Conservation (phyloP, 768 basidiomycete genomes). For the Leucocoprinus leucothites region DNA sequence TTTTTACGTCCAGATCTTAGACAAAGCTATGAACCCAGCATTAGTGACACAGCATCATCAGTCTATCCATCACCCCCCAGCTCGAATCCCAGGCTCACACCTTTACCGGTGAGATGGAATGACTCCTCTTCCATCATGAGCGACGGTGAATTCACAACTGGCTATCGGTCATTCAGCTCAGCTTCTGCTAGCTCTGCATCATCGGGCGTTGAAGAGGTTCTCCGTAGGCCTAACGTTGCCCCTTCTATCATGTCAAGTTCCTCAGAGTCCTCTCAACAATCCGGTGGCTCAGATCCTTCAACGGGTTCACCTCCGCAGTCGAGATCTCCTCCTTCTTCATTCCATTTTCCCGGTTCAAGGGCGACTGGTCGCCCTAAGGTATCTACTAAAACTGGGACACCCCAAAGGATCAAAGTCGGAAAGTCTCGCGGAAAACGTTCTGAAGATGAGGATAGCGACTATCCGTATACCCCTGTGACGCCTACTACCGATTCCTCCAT, state of each 20-base stretch:
- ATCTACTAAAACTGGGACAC: conserved; percentile 15
- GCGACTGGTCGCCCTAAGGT: conserved; percentile 24
- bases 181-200: not conserved
- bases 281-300: too few species aligned
- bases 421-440: conserved; percentile 3
- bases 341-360: conserved; percentile 22
- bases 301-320: not conserved
- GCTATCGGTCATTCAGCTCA: not conserved
- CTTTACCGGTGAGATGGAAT: not conserved
- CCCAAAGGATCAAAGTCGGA: conserved; percentile 10
- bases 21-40: not conserved
- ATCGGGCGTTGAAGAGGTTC: too few species aligned
- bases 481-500: not conserved
- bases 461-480: not conserved
- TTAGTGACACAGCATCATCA: not conserved
- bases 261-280: too few species aligned
- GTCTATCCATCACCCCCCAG: conserved; percentile 12
- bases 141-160: not conserved
- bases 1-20: not conserved
- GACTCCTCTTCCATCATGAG: conserved; percentile 1
- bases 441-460: not conserved
- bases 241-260: too few species aligned
- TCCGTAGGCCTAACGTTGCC: too few species aligned
- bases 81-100: conserved; percentile 5
- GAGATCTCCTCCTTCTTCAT: conserved; percentile 18